phyloP scores from a whole-genome alignment of 2,329 filamentous ascomycete species.

The Fusarium begoniae region DNA sequence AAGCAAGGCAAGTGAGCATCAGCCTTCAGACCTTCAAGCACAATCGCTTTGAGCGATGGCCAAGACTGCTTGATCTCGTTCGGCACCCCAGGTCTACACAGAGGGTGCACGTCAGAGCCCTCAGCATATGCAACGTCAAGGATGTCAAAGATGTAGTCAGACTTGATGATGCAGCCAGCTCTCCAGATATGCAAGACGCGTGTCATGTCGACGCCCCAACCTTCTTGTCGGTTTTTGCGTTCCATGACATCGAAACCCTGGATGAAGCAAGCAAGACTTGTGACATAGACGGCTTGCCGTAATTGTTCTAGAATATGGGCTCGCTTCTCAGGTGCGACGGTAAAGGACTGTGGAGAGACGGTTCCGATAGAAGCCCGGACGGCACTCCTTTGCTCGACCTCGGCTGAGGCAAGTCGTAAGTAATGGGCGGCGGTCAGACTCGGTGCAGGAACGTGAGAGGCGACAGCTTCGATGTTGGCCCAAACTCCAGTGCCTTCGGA shows the following conservation, averaged over 20 bases:
- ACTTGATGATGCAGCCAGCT: conserved; percentile 75
- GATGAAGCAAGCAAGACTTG: conserved; percentile 69
- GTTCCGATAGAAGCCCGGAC: conserved; percentile 48
- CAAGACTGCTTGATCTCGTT: conserved; percentile 62
- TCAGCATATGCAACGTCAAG: conserved; percentile 57
- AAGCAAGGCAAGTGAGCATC: conserved; percentile 69
- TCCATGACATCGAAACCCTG: conserved; percentile 74
- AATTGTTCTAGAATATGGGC: conserved; percentile 62
- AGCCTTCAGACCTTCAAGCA: conserved; percentile 61
- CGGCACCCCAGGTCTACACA: conserved; percentile 42
- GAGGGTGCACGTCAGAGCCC: conserved; percentile 50
- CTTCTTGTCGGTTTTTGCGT: conserved; percentile 64
- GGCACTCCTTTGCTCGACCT: conserved; percentile 63
- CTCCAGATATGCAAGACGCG: conserved; percentile 71
- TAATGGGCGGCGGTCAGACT: conserved; percentile 71
- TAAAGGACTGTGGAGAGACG: background rate
- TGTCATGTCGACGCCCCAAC: conserved; percentile 65
- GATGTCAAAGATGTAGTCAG: conserved; percentile 70
- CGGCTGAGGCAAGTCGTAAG: conserved; percentile 70
- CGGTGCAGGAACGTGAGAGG: conserved; percentile 69
- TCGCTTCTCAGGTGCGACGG: background rate
- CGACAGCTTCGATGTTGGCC: conserved; percentile 69
- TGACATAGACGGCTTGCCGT: conserved; percentile 67
- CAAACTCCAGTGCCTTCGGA: conserved; percentile 74
- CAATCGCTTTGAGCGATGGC: conserved; percentile 62